Percentiles rank a stretch among this genome's conserved stretches.
Evolutionary conservation across 495 filamentous ascomycete genomes (phyloP).

Genomic region (Astrothelium macrocarpum): DNA sequence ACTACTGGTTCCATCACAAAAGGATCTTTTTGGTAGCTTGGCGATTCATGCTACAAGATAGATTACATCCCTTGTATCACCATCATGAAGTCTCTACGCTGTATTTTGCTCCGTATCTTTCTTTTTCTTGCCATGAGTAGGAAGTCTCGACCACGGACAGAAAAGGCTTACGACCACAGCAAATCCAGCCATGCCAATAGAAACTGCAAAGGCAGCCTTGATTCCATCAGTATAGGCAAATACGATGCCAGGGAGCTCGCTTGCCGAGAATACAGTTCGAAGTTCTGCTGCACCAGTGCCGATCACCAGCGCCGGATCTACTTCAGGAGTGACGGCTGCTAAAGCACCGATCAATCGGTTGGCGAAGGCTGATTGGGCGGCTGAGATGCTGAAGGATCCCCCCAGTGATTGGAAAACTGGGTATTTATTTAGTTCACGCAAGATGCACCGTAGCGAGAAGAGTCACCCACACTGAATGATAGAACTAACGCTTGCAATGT

Average conservation of each 20-base stretch:
- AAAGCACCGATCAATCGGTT: constrained; percentile 19
- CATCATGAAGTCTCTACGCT: constrained; percentile 1
- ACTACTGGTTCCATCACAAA: not conserved
- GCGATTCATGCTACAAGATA: constrained; percentile 1
- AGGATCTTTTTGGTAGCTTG: not conserved
- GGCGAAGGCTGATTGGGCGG: constrained; percentile 21
- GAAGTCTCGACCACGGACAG: constrained; percentile 3
- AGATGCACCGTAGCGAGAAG: constrained; percentile 1
- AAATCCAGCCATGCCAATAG: constrained; percentile 23
- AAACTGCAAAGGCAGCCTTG: constrained; percentile 37
- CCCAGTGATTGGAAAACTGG: constrained; percentile 22
- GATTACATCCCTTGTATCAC: not conserved
- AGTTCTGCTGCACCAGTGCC: constrained; percentile 45
- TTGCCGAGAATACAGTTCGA: constrained; percentile 35
- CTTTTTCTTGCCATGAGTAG: not conserved
- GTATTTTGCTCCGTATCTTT: not conserved
- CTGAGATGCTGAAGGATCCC: constrained; percentile 21
- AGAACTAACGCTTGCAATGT: constrained; percentile 22
- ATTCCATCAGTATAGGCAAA: constrained; percentile 51
- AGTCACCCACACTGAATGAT: constrained; percentile 20
- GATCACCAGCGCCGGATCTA: constrained; percentile 36
- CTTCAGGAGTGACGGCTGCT: constrained; percentile 28
- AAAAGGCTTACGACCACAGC: constrained; percentile 3
- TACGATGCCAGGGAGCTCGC: constrained; percentile 42
- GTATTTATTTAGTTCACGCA: not conserved